phyloP scores from a whole-genome alignment of 805 yeast species.

The Suhomyces canberraensis region DNA sequence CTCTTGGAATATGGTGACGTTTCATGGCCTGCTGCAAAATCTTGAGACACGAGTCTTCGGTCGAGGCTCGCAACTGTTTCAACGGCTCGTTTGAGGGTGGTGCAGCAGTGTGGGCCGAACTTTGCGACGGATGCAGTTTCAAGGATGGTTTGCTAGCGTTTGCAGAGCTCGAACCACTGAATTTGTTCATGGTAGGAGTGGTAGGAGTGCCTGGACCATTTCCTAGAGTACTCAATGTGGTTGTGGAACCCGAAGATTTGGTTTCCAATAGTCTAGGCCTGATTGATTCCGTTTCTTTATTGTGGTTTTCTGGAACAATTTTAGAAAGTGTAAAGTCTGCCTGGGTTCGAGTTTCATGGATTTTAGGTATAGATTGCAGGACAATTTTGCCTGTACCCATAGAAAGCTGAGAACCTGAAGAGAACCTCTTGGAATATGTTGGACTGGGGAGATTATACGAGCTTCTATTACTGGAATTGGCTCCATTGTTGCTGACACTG shows the following conservation, averaged over 20 bases:
- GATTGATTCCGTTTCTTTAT: slow-evolving; percentile 4
- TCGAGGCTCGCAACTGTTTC: slow-evolving; percentile 78
- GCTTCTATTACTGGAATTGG: slow-evolving; percentile 5
- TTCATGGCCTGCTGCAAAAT: slow-evolving; percentile 86
- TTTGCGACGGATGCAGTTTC: slow-evolving; percentile 7
- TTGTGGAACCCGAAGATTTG: slow-evolving; percentile 12
- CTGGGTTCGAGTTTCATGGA: slow-evolving; percentile 10
- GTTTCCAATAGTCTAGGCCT: slow-evolving; percentile 25
- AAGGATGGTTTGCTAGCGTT: slow-evolving; percentile 3
- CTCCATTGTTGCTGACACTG: slow-evolving; percentile 3
- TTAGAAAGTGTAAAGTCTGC: slow-evolving; percentile 13
- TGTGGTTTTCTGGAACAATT: slow-evolving; percentile 5
- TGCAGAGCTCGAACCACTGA: not conserved
- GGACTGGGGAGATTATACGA: slow-evolving; percentile 9
- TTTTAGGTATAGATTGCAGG: slow-evolving; percentile 23
- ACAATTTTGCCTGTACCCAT: slow-evolving; percentile 43
- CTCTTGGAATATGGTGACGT: slow-evolving; percentile 71
- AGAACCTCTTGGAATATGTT: slow-evolving; percentile 32
- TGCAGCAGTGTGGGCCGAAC: slow-evolving; percentile 1
- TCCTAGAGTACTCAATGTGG: slow-evolving; percentile 6
- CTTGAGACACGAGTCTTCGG: slow-evolving; percentile 88
- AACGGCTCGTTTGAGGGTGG: slow-evolving; percentile 56
- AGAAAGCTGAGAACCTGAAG: slow-evolving; percentile 36
- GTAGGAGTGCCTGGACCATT: slow-evolving; percentile 3
- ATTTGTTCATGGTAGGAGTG: slow-evolving; percentile 6